Conservation (phyloP, 208 protist genomes). For the Leishmania aethiopica region DNA sequence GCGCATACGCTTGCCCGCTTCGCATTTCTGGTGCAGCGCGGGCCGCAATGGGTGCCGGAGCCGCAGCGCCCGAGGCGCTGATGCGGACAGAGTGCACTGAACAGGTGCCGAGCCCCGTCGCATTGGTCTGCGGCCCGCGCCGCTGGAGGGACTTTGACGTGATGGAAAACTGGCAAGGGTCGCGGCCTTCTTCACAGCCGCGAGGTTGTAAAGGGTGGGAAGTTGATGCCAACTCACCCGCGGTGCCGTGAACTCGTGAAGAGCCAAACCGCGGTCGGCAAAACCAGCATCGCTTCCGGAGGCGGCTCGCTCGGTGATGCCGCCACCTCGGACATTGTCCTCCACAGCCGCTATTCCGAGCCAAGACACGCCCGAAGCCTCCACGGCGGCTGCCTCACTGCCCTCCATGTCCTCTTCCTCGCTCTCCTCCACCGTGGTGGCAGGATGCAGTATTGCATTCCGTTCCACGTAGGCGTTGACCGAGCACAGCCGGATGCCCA, state of each 20-base stretch:
- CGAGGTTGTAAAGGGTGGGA: background rate
- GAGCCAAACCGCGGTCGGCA: too few species aligned
- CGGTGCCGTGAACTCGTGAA: background rate
- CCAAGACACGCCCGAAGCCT: background rate
- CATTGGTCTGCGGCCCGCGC: background rate
- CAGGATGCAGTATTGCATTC: slow-evolving; percentile 18
- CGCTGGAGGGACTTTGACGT: background rate
- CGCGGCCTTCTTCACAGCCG: background rate
- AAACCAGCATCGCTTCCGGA: background rate
- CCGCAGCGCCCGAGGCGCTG: background rate
- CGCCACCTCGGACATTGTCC: background rate
- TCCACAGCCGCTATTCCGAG: background rate
- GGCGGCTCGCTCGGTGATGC: background rate
- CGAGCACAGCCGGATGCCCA: background rate
- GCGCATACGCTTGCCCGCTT: background rate
- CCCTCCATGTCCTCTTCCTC: background rate
- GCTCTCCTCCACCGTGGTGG: background rate
- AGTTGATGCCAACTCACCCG: slow-evolving; percentile 9
- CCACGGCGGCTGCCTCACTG: too few species aligned
- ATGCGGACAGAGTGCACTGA: background rate
- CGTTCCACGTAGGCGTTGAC: slow-evolving; percentile 29
- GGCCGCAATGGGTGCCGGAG: background rate
- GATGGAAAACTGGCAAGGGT: background rate
- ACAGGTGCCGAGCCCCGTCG: background rate
- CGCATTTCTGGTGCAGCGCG: background rate